Percentiles rank a stretch among this genome's conserved stretches.
Conservation (phyloP, 2,329 filamentous ascomycete species). For the Pyricularia sp. region DNA sequence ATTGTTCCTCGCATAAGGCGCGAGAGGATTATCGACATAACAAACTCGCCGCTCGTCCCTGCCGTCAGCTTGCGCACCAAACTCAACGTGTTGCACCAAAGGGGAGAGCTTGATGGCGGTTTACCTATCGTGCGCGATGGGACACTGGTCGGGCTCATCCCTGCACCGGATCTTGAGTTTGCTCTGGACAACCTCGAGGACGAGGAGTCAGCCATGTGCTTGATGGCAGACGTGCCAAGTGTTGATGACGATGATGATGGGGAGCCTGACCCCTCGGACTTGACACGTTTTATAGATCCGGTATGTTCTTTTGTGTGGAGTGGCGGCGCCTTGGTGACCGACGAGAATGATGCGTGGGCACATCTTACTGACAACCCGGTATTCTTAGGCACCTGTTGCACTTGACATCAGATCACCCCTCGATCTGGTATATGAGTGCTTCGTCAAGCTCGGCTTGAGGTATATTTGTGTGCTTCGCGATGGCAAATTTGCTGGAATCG, state of each 20-base stretch:
- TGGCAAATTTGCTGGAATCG: slow-evolving; percentile 78
- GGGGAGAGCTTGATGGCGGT: slow-evolving; percentile 84
- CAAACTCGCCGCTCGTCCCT: slow-evolving; percentile 63
- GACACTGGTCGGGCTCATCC: slow-evolving; percentile 78
- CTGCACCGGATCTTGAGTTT: slow-evolving; percentile 85
- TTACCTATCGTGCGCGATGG: slow-evolving; percentile 72
- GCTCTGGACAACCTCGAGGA: slow-evolving; percentile 74
- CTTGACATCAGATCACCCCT: slow-evolving; percentile 83
- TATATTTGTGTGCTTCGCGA: slow-evolving; percentile 84
- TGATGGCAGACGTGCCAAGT: slow-evolving; percentile 61
- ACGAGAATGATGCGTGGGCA: background rate
- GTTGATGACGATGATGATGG: slow-evolving; percentile 52
- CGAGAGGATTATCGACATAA: slow-evolving; percentile 79
- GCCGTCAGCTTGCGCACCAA: slow-evolving; percentile 67
- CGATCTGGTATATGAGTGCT: slow-evolving; percentile 93
- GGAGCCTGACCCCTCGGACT: slow-evolving; percentile 58
- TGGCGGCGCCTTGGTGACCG: background rate
- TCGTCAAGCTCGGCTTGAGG: slow-evolving; percentile 81
- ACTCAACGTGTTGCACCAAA: slow-evolving; percentile 66
- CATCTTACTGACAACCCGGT: slow-evolving; percentile 6
- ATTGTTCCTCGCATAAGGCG: slow-evolving; percentile 66
- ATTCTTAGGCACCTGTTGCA: slow-evolving; percentile 58
- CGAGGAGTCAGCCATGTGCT: slow-evolving; percentile 59
- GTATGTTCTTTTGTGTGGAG: slow-evolving; percentile 28
- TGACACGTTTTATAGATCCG: slow-evolving; percentile 83